Base-by-base conservation (phyloP, 176 grass and related monocot genomes). In the Neostapfia colusana region DNA sequence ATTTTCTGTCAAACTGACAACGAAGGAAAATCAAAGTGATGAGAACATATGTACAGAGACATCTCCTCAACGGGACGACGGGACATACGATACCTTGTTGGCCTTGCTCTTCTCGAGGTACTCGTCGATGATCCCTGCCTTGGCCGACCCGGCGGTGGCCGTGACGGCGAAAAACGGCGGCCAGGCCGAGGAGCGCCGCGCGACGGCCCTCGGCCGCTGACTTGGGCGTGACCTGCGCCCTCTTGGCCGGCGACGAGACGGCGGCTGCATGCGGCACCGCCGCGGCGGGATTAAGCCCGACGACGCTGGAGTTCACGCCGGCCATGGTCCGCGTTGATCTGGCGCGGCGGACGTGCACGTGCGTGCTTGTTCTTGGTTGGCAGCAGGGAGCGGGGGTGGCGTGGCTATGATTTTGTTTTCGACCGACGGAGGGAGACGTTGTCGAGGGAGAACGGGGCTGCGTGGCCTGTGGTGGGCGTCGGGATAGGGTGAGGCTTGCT, bases 101-200 rank as follows among this genome's bases (percentile, higher is more conserved):
- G 83, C 87, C 83, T 95, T 92, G 89, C 95, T 95, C 77, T 90
- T 99, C 89, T 99, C 95, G 1, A 99, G 95, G 79, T 99, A 99
- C 25, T 99, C 95, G 3, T 92, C 95, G 3, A 99, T 75, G 60
- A 99, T 23, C 21, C 86, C 83, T 4, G 95, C 95, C 41, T 80
- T 77, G 64, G 95, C 89, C 0, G 84, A 74, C 4, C 81, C 82
- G 37, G 82, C 25, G 60, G 81, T 68, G 3, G 84, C 78, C 0
- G 85, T 84, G 58, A 76, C 73, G 6, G 91, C 58, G 50, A n/a
- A 98, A 80, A 11, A 88, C 84, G 14, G 91, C 91, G 0, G 95
- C 91, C 35, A 98, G 80, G 45, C 91, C 89, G 43, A 98, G 82
- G 25, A 98, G 89, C 27, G 89, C 84, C 0, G 87, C 66, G 18